Evolutionary conservation across 768 basidiomycete genomes (phyloP).

Genomic region (Leccinum uliginosum): DNA sequence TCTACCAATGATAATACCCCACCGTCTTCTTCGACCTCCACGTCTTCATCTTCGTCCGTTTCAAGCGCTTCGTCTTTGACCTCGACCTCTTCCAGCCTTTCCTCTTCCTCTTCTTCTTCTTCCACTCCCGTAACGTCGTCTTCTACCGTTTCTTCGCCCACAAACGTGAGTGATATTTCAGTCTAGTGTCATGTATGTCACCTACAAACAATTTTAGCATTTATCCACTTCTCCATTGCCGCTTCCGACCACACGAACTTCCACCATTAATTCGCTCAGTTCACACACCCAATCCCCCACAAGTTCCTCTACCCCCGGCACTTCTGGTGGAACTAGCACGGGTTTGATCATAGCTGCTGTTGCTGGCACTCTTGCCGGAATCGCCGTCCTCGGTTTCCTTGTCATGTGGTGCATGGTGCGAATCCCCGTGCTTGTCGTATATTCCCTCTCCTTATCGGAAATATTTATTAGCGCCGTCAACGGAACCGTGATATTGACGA

Average conservation of each 20-base stretch:
- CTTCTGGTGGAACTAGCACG: slow-evolving; percentile 32
- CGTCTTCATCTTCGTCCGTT: slow-evolving; percentile 4
- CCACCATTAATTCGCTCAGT: neutral
- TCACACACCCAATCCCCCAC: slow-evolving; percentile 10
- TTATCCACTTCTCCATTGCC: neutral
- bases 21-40: slow-evolving; percentile 2
- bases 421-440: neutral
- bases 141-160: slow-evolving; percentile 6
- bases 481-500: slow-evolving; percentile 34
- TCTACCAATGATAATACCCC: slow-evolving; percentile 6
- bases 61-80: slow-evolving; percentile 7
- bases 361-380: slow-evolving; percentile 41
- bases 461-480: slow-evolving; percentile 37
- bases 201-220: neutral
- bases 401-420: slow-evolving; percentile 47
- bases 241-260: neutral
- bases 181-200: neutral
- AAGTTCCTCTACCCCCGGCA: slow-evolving; percentile 29
- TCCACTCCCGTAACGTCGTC: slow-evolving; percentile 1
- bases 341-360: slow-evolving; percentile 37
- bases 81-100: slow-evolving; percentile 2
- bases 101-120: slow-evolving; percentile 5
- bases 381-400: slow-evolving; percentile 37
- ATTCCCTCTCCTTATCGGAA: slow-evolving; percentile 5
- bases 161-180: slow-evolving; percentile 19